phyloP scores from a whole-genome alignment of 768 basidiomycete genomes.

The Leccinum variicolor region DNA sequence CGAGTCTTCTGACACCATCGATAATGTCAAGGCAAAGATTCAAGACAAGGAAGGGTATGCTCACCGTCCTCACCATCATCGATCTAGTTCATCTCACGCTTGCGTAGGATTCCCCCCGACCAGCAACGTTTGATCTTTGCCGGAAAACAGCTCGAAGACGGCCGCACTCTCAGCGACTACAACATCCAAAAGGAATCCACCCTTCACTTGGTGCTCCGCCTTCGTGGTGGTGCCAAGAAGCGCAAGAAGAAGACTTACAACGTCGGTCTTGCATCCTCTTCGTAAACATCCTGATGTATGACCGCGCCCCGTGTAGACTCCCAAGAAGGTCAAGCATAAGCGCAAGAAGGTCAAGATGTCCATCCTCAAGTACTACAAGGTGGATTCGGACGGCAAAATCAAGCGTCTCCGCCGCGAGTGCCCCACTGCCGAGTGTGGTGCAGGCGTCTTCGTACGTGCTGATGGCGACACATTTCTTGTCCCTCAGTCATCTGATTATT shows the following conservation, averaged over 20 bases:
- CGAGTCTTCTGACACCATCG: constrained; percentile 95
- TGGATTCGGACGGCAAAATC: constrained; percentile 99
- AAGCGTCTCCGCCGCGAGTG: constrained; percentile 99
- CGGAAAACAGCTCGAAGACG: constrained; percentile 99
- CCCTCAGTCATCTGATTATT: constrained; percentile 6
- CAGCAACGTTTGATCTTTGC: constrained; percentile 99
- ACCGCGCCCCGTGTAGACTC: constrained; percentile 52
- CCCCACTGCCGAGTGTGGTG: constrained; percentile 78
- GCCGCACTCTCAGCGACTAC: constrained; percentile 91
- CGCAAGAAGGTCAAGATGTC: constrained; percentile 99
- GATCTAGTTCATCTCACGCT: constrained; percentile 2
- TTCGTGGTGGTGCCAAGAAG: constrained; percentile 99
- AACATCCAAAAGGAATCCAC: constrained; percentile 99
- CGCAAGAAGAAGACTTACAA: constrained; percentile 99
- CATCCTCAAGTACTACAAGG: constrained; percentile 99
- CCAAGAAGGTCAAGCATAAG: constrained; percentile 99
- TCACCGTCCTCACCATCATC: background rate
- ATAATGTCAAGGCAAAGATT: constrained; percentile 97
- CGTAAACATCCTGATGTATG: constrained; percentile 2
- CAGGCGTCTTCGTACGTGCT: constrained; percentile 76
- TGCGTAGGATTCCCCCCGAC: constrained; percentile 77
- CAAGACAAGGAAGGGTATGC: constrained; percentile 94
- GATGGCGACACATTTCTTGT: background rate
- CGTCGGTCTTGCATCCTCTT: constrained; percentile 44
- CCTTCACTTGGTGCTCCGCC: constrained; percentile 93